Base-by-base conservation (phyloP, 306 rosid genomes). In the Mucuna pruriens region DNA sequence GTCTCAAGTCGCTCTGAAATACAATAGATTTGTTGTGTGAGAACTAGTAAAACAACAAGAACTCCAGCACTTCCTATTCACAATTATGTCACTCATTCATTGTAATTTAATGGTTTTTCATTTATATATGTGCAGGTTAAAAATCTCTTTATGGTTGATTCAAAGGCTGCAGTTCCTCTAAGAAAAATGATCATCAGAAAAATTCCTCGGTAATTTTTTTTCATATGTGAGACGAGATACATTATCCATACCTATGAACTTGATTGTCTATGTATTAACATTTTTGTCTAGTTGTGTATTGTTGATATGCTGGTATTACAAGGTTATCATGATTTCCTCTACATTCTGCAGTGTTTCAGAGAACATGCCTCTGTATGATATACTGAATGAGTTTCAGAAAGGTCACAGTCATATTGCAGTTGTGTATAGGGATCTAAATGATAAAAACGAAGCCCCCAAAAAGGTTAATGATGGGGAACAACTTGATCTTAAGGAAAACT, bases 331-430 rank as follows among this genome's bases (percentile, higher is more conserved):
- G 40, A 57, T 29, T 69, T 78, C 48, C 68, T 60, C 75, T 76
- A 49, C 82, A 31, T 85, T 49, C 20, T 85, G 74, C 91, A 95
- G 98, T 86, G 99, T 95, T 88, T 88, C 96, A 25, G 99, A 95
- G 85, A 88, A 92, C 84, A 91, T 95, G 96, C 99, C 99, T 75
- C 85, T 95, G 34, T 95, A 95, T 85, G 99, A 95, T 83, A 93
- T 95, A 74, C 87, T 95, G 64, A 95, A 95, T 74, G 97, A 95
- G 87, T 95, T 95, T 82, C 99, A 95, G 82, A 95, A 95, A 87
- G 99, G 98, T 61, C 99, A 95, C 87, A 95, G 99, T 83, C 99
- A 95, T 87, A 95, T 95, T 85, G 99, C 99, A 72, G 97, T 95
- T 80, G 98, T 93, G 63, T 91, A 89, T 81, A 88, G 83, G 90